Conservation (phyloP, 1,284 basidiomycete genomes). For the Austroboletus niveus region DNA sequence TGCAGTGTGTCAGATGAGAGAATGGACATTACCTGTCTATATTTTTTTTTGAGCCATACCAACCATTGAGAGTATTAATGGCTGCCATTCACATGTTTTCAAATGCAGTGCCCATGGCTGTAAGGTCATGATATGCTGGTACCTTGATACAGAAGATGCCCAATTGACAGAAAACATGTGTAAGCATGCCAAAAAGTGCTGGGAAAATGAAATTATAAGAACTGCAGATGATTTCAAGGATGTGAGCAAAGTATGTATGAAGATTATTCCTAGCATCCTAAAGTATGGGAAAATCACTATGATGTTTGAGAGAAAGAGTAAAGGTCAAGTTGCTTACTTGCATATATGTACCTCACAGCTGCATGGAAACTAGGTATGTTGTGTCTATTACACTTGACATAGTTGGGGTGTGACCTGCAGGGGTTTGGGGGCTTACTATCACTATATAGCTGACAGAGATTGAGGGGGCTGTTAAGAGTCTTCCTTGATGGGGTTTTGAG, state of each 20-base stretch:
- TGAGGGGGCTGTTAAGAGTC: constrained; percentile 3
- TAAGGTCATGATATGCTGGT: constrained; percentile 19
- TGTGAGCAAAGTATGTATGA: too few relatives aligned
- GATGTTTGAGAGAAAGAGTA: not conserved
- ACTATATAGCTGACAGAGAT: constrained; percentile 6
- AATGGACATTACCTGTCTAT: constrained; percentile 7
- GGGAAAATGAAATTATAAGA: constrained; percentile 28
- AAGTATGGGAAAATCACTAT: not conserved
- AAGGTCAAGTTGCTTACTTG: not conserved
- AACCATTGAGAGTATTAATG: not conserved
- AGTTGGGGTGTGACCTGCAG: too few relatives aligned
- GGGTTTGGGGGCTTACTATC: too few relatives aligned
- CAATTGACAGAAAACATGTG: too few relatives aligned
- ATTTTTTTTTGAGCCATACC: constrained; percentile 3
- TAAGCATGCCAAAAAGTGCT: constrained; percentile 37
- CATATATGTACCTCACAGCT: constrained; percentile 13
- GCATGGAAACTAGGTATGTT: constrained; percentile 10
- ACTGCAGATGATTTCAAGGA: too few relatives aligned
- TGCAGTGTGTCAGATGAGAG: too few relatives aligned
- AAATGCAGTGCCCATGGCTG: constrained; percentile 1
- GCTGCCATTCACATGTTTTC: constrained; percentile 1
- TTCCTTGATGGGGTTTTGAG: too few relatives aligned
- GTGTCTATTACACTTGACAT: too few relatives aligned
- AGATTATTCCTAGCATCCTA: not conserved
- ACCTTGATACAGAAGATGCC: not conserved